Evolutionary conservation across 2,329 filamentous ascomycete species (phyloP), one percentile per base, ranked within the genome.

Genomic region (Alternaria sp.): DNA sequence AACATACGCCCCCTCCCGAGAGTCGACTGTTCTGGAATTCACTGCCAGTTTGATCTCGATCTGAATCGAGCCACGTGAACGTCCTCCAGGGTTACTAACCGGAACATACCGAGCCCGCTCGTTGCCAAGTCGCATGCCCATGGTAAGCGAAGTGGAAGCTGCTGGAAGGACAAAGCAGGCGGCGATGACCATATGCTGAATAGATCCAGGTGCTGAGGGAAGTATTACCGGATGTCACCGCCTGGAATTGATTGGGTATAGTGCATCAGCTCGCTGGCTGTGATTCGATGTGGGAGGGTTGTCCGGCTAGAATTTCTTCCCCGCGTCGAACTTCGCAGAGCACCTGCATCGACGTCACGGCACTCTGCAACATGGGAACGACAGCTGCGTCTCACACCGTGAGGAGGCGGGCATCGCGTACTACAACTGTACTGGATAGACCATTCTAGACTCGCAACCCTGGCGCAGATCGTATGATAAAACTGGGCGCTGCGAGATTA

Each of bases 341-440:
- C 49, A 52, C 36, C 19, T 52, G 49, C 13, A 21, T 52, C 30
- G 13, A 36, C 49, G 49, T 52, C 49, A 52, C 49, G 36, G 52
- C 52, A 61, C 58, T 40, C 44, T 32, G 13, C 58, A 50, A 61
- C 58, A 50, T 51, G 52, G 45, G 17, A 17, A 57, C 51, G 47
- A 57, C 23, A 26, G 17, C 23, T 25, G 32, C 32, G 44, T 54
- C 50, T 59, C 32, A 62, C 60, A 45, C 51, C 50, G 50, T 28
- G 43, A 19, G 21, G 30, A 25, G 13, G 21, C 25, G 32, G 56
- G 17, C 25, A 23, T 54, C 15, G 56, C 49, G 56, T 51, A 43
- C 32, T 17, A 28, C 30, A 28, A 52, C 13, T 52, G 49, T n/a
- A 12, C 12, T 25, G 30, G 32, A 49, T 28, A 26, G 44, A 23